Evolutionary conservation across 2,329 filamentous ascomycete genomes (phyloP), one percentile per base, ranked within the genome.

Genomic region (Ophiostoma himal-ulmi): DNA sequence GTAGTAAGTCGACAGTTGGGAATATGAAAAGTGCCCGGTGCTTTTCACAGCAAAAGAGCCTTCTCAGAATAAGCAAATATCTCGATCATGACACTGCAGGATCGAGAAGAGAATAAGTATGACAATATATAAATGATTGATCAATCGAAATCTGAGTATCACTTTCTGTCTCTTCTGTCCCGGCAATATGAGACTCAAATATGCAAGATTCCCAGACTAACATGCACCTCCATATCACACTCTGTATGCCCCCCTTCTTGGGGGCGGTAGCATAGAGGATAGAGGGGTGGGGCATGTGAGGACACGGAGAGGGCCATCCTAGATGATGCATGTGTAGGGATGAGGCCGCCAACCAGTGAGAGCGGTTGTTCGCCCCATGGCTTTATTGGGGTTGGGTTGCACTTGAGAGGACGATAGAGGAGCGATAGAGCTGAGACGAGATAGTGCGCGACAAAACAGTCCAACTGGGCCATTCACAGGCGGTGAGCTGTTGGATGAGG

Each of bases 301-400:
- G 30, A 30, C 30, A 30, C 30, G 30, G 30, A 30, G 34, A 64
- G 30, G 60, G 20, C 30, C 30, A 30, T 30, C 2, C 26, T 39
- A 39, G 34, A 65, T 39, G 62, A n/a, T 65, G 62, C 62, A 65
- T 65, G 60, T 64, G 36, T 36, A 65, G 62, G 62, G 62, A 36
- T 22, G 62, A 65, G 62, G 62, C 62, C 62, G 62, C 62, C 62
- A 65, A 39, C 62, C 62, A 65, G 36, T 22, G 20, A 20, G 60
- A 39, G 36, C 36, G n/a, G 34, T 37, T 20, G 20, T n/a, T 64
- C 52, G 60, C 60, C 60, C 60, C 60, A 64, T 64, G 60, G 26
- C 30, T 37, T n/a, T 37, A 34, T 34, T 62, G 57, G 30, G 57
- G 57, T 62, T 36, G 30, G 60, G 60, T 62, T 62, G 57, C 57